Conservation (phyloP, 345 rosid genomes). For the Citrus sp. region DNA sequence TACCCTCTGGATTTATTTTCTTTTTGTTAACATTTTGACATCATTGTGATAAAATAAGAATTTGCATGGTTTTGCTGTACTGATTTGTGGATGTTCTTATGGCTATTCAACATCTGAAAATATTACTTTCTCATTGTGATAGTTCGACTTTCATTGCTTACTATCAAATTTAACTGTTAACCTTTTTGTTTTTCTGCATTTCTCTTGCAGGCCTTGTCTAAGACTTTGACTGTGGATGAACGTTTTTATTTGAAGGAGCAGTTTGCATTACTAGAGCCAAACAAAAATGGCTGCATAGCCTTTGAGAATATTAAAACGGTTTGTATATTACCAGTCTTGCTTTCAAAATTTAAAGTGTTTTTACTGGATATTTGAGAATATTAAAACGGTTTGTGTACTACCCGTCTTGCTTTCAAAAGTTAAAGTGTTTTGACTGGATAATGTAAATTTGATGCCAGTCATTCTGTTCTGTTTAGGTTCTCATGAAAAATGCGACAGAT, state of each 20-base stretch:
- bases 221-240: conserved; percentile 69
- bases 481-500: conserved; percentile 75
- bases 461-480: conserved; percentile 46
- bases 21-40: background rate
- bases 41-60: background rate
- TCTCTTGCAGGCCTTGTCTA: conserved; percentile 70
- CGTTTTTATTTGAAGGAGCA: conserved; percentile 65
- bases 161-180: background rate
- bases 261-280: conserved; percentile 71
- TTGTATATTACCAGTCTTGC: conserved; percentile 9
- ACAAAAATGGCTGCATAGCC: conserved; percentile 56
- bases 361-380: conserved; percentile 45
- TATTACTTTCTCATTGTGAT: background rate
- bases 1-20: background rate
- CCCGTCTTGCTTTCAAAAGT: background rate
- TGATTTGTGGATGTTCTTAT: background rate
- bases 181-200: conserved; percentile 2
- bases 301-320: conserved; percentile 76
- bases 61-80: background rate
- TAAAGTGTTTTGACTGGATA: background rate
- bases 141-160: background rate
- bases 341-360: background rate
- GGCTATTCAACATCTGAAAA: background rate
- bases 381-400: conserved; percentile 51
- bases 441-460: conserved; percentile 8